Base-by-base conservation (phyloP, 2,329 filamentous ascomycete species). In the Hypoxylon sp. region DNA sequence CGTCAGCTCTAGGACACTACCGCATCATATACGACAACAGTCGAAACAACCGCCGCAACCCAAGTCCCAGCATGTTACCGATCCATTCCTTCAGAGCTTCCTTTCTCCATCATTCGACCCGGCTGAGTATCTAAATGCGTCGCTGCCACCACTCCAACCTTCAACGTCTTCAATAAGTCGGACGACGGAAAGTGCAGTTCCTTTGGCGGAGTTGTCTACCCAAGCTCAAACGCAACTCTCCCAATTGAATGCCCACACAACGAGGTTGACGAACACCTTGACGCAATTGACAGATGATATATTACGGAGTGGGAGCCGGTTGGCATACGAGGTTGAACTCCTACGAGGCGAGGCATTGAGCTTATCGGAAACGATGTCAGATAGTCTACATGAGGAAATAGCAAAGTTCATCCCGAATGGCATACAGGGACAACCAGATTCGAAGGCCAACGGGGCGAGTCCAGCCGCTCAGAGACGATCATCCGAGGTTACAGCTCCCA, bases 261-360 rank as follows among this genome's bases (percentile, higher is more conserved):
- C 93, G 16, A 87, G 93, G 46, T 82, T 97, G 6, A 93, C 93
- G 12, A 89, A 85, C 56, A 92, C 89, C 46, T 84, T 99, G 61
- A 97, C 93, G 30, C 90, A 95, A 74, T 83, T 98, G 64, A 97
- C 96, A 9, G 95, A 99, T 78, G 96, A 98, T 71, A 98, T 99
- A 68, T 80, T 99, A 66, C 88, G 96, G 61, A 94, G 93, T 73
- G 93, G 94, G 24, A 93, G 92, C 69, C 87, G 95, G 3, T 82
- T 99, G 61, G 93, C 94, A 18, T 99, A 99, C 75, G 93, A 98
- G 79, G 95, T 98, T 18, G 95, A 98, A 78, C 86, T 98, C 16
- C 79, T 98, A 50, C 88, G 93, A n/a, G 94, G 94, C 67, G 94
- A 97, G 79, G 91, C 93, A 2, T 80, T 93, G 48, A 86, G 91